Evolutionary conservation across 768 basidiomycete species (phyloP).

Genomic region (Boletus tylopilopsis): DNA sequence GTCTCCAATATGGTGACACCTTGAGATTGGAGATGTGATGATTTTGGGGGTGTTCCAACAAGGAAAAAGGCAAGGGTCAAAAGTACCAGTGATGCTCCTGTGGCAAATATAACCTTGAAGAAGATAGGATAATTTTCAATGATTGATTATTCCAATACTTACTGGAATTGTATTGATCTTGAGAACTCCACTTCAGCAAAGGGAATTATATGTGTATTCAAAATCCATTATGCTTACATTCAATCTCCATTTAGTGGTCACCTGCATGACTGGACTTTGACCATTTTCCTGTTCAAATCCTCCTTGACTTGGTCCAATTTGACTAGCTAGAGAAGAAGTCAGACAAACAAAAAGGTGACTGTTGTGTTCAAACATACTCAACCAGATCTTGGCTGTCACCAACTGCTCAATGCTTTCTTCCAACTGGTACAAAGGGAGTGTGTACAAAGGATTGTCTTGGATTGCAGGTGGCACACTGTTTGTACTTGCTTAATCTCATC

Average conservation of each 20-base stretch:
- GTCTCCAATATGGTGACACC: slow-evolving; percentile 11
- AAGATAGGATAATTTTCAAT: no score
- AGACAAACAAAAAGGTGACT: no score
- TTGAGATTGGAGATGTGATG: not conserved
- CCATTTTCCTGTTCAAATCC: no score
- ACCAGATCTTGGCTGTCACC: not conserved
- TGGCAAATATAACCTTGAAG: slow-evolving; percentile 1
- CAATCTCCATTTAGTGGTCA: not conserved
- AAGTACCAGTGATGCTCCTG: slow-evolving; percentile 3
- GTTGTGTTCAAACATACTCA: not conserved
- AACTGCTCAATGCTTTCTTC: not conserved
- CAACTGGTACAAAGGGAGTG: not conserved
- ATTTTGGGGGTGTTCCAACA: not conserved
- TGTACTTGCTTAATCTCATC: no score
- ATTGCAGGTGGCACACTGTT: not conserved
- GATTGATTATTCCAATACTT: no score
- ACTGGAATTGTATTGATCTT: slow-evolving; percentile 9
- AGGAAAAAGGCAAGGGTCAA: not conserved
- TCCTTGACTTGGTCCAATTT: no score
- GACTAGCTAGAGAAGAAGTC: no score
- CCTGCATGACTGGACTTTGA: not conserved
- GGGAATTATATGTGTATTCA: not conserved
- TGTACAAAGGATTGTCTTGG: not conserved
- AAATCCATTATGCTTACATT: not conserved
- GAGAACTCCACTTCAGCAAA: not conserved